Base-by-base conservation (phyloP, 306 rosid species). In the Crataegus laevigata region DNA sequence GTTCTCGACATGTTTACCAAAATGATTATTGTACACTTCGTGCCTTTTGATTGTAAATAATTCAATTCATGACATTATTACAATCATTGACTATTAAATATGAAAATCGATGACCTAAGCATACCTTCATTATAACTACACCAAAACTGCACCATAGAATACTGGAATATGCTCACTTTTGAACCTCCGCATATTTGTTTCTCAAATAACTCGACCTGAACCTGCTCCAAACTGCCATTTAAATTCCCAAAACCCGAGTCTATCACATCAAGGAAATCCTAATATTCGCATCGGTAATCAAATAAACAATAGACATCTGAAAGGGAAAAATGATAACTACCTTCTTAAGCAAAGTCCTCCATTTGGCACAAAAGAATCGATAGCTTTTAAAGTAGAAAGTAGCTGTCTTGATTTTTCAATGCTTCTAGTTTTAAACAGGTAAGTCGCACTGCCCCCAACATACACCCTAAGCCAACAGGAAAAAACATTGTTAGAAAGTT, bases 201-300 rank as follows among this genome's bases (percentile, higher is more conserved):
- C 77, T 91, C 93, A 83, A 94, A 94, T 83, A 90, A 83, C 68
- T 83, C 87, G 38, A 90, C 92, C 96, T 94, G 99, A 86, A 90
- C 96, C 91, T 94, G 97, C 97, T 92, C 99, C 97, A 94, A 90
- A 90, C 99, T 94, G 98, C 96, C 93, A 91, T 89, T 89, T 89
- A 88, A 86, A 89, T 87, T 87, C 89, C 96, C 93, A 92, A 86
- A 88, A 87, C 88, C 82, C 81, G 83, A 79, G 80, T 87, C 83
- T 85, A 88, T 89, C 86, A 91, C 75, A 83, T 77, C 77, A 79
- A 75, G 72, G 82, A 75, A 68, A 75, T 47, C 47, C 22, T 11
- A 45, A 67, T 57, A 59, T 36, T n/a, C 28, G 69, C 64, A 77
- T 70, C 69, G 51, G 11, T 58, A 79, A 68, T 77, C 71, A 77